These are phyloP conservation scores for Starmerella stigmatis DNA, from an alignment of 805 yeast species.

Conservation along the genomic window DNA sequence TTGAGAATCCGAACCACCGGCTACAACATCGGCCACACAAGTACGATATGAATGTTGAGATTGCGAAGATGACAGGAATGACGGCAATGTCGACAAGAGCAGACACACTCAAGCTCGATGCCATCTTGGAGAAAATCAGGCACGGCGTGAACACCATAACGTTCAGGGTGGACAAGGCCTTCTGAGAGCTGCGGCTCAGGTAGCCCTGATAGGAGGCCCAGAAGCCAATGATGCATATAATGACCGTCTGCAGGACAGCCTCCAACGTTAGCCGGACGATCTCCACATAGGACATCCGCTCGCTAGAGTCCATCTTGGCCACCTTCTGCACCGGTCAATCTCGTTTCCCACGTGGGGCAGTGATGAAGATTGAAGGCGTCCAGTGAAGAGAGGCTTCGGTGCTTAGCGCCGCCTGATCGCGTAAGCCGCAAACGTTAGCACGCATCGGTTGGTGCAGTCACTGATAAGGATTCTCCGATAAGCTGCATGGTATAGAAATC, in stretches of 20 bases:
- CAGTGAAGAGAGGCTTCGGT: not conserved
- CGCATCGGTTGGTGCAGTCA: not conserved
- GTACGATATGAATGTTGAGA: constrained; percentile 70
- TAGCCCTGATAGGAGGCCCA: constrained; percentile 68
- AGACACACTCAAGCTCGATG: constrained; percentile 54
- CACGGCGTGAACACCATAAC: constrained; percentile 94
- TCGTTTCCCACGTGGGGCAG: constrained; percentile 1
- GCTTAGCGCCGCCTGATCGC: not conserved
- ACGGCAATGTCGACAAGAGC: constrained; percentile 71
- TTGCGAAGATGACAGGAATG: constrained; percentile 74
- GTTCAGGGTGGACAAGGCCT: constrained; percentile 61
- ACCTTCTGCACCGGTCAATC: not conserved
- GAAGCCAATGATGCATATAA: constrained; percentile 78
- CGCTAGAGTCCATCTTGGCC: constrained; percentile 7
- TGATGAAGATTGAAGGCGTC: not conserved
- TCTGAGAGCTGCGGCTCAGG: constrained; percentile 63
- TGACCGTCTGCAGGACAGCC: constrained; percentile 82
- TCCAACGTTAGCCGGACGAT: constrained; percentile 65
- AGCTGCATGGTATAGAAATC: too few relatives aligned
- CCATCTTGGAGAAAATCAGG: constrained; percentile 74
- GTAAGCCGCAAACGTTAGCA: not conserved
- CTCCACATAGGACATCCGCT: constrained; percentile 27
- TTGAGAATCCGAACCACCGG: constrained; percentile 46
- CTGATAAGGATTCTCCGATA: not conserved
- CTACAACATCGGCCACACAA: constrained; percentile 50